Evolutionary conservation across 179 eudicot genomes (phyloP).

Genomic region (Corrigiola litoralis): DNA sequence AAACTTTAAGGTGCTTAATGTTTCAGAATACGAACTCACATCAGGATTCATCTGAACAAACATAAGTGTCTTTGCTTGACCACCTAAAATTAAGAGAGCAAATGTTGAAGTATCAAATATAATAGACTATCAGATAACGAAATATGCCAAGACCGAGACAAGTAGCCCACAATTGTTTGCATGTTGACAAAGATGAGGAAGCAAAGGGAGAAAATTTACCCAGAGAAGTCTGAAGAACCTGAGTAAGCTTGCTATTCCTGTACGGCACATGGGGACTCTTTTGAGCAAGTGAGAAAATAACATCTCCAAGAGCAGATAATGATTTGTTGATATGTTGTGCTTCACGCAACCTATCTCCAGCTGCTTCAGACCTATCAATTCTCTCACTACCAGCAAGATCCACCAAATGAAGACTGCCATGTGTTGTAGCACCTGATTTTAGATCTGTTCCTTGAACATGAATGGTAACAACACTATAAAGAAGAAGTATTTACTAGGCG

Average conservation of each 20-base stretch:
- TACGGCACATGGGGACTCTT: conserved; percentile 85
- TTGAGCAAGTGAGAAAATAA: conserved; percentile 78
- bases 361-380: conserved; percentile 80
- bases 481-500: not conserved
- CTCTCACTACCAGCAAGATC: conserved; percentile 99
- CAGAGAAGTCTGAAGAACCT: conserved; percentile 84
- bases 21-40: conserved; percentile 60
- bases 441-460: conserved; percentile 73
- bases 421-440: conserved; percentile 55
- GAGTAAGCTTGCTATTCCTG: conserved; percentile 98
- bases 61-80: conserved; percentile 99
- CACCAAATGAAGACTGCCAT: conserved; percentile 88
- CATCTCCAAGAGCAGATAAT: conserved; percentile 88
- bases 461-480: conserved; percentile 63
- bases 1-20: conserved; percentile 82
- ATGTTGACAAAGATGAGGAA: no score
- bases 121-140: no score
- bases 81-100: conserved; percentile 49
- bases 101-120: not conserved
- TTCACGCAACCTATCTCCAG: conserved; percentile 87
- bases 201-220: conserved; percentile 34
- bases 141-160: no score
- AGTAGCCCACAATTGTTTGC: no score
- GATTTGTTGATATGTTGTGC: conserved; percentile 97
- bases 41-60: conserved; percentile 93